Evolutionary conservation across 1,139 yeast species (phyloP), one percentile per base, ranked within the genome.

Genomic region (Hyphopichia fennica): DNA sequence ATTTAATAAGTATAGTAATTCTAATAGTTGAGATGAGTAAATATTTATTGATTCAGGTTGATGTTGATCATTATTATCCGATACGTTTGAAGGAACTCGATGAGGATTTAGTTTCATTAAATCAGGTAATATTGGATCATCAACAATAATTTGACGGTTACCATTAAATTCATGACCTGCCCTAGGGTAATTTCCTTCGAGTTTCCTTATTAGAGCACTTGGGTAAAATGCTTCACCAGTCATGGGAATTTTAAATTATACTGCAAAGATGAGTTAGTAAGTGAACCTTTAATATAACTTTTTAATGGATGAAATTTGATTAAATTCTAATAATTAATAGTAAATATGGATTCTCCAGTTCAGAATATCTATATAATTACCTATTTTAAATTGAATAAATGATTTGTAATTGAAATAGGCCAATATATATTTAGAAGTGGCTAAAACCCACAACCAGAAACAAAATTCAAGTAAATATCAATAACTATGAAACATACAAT

Each of bases 81-180:
- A 39, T 47, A 39, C 11, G 11, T 54, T 53, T 11, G 45, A 38
- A 3, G 51, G 40, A 16, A 52, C 44, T 14, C 49, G 46, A 41
- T 65, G 72, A 9, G 71, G 70, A 25, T 53, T 57, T 20, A 70
- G 48, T 41, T 65, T 69, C 57, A 58, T 49, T 40, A 71, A 55
- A 38, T 67, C 71, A 19, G 53, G 45, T 18, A 60, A 44, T 8
- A 68, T 61, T 7, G 72, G 71, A 43, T 63, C 65, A 28, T 58
- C 58, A 17, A 39, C 42, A n/a, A 41, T 44, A 3, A 16, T 39
- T 39, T 13, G 45, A 16, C 30, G n/a, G n/a, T n/a, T n/a, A n/a
- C n/a, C n/a, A n/a, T n/a, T n/a, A n/a, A n/a, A n/a, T n/a, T 5
- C 13, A 8, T 16, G 36, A 22, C 35, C 35, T 27, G 52, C 37